Conservation (phyloP, 345 rosid genomes). For the Salix caprea region DNA sequence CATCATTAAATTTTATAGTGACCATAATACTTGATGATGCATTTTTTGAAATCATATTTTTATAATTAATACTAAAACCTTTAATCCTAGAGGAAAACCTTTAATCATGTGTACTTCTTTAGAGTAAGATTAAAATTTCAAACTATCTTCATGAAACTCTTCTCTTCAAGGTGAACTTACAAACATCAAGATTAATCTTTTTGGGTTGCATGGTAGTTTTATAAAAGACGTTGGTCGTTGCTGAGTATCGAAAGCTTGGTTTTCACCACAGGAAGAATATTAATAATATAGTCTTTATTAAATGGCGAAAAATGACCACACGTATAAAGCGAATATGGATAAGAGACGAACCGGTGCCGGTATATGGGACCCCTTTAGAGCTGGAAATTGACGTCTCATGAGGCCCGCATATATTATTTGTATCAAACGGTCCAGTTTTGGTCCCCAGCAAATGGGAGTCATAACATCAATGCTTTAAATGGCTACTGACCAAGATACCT, state of each 20-base stretch:
- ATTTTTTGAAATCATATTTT: too few species aligned
- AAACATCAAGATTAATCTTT: too few species aligned
- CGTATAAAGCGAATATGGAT: constrained; percentile 25
- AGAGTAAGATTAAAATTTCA: too few species aligned
- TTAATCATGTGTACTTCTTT: too few species aligned
- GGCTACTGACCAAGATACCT: constrained; percentile 13
- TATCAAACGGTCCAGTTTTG: constrained; percentile 22
- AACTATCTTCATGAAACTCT: too few species aligned
- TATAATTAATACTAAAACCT: too few species aligned
- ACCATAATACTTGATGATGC: too few species aligned
- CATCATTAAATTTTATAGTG: too few species aligned
- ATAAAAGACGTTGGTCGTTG: too few species aligned
- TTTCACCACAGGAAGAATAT: constrained; percentile 19
- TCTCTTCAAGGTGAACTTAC: too few species aligned
- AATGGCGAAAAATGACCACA: constrained; percentile 30
- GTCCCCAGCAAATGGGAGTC: constrained; percentile 19
- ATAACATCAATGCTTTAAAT: constrained; percentile 15
- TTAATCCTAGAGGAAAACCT: too few species aligned
- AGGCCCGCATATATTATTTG: constrained; percentile 22
- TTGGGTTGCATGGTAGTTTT: too few species aligned
- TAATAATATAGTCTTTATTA: constrained; percentile 14
- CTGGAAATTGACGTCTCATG: constrained; percentile 9
- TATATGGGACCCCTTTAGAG: constrained; percentile 10
- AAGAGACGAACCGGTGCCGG: constrained; percentile 21
- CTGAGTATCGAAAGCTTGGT: neutral